Base-by-base conservation (phyloP, 2,329 filamentous ascomycete species). In the Phyllosticta ampelicida region DNA sequence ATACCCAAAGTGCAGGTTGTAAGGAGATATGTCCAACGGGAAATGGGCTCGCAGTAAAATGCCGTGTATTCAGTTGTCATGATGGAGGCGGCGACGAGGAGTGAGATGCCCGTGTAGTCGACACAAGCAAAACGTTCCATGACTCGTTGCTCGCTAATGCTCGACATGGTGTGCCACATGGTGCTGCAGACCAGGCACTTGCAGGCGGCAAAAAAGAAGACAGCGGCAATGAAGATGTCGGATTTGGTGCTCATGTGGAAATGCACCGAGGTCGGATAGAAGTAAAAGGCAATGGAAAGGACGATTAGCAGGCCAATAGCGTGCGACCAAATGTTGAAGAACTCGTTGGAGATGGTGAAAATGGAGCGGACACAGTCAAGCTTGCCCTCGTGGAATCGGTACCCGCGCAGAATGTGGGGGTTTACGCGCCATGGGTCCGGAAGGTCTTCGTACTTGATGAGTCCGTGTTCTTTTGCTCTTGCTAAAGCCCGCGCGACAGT, bases 121-220 rank as follows among this genome's bases (percentile, higher is more conserved):
- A 99, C 90, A 71, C 94, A 99, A 18, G 94, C 94, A 67, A 99
- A 97, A 61, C 90, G 87, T 70, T 95, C 94, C 75, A 99, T 87
- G 49, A 95, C 82, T 19, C 85, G 83, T 67, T 95, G 86, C 64
- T 95, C 89, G 18, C 92, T 90, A 57, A 97, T 95, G 66, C 89
- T 90, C 76, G 92, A 96, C 90, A 99, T 97, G 23, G 94, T 96
- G 76, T 99, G 94, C 94, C 94, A 99, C 68, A 97, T 85, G 62
- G 87, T 92, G 62, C 88, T 95, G 84, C 94, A 99, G 69, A 92
- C 84, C 58, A 99, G 82, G 68, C 92, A 97, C 73, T 97, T 90
- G 78, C 86, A 90, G 51, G 94, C 94, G 53, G 92, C 94, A 68
- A 95, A 89, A 77, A 99, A 96, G 80, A 99, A 99, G 63, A 95